phyloP scores from a whole-genome alignment of 345 rosid species.

The Gynandropsis gynandra region DNA sequence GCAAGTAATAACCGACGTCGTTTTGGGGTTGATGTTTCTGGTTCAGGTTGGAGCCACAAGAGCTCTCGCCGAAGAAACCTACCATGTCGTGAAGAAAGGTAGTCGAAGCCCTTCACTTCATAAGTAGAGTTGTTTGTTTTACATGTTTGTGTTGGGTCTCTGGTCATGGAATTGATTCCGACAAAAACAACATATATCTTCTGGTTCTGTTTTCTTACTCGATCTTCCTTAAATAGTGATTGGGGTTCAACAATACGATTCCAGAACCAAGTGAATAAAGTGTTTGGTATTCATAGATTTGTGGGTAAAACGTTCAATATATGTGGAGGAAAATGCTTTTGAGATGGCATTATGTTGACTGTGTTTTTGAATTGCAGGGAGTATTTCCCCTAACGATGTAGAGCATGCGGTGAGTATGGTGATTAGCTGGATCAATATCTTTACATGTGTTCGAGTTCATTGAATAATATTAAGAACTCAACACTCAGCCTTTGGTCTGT shows the following conservation, averaged over 20 bases:
- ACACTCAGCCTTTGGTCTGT: neutral
- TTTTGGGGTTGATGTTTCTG: neutral
- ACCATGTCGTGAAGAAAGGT: constrained; percentile 53
- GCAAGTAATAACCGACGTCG: constrained; percentile 1
- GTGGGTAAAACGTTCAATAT: neutral
- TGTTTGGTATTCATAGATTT: too few relatives aligned
- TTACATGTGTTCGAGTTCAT: neutral
- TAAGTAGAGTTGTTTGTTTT: neutral
- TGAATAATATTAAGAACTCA: neutral
- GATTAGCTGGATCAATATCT: constrained; percentile 13
- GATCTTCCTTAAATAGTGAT: too few relatives aligned
- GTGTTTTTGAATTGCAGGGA: constrained; percentile 38
- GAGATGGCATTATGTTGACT: constrained; percentile 1
- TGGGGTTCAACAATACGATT: too few relatives aligned
- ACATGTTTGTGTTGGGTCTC: neutral
- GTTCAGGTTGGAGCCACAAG: constrained; percentile 67
- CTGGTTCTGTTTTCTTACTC: too few relatives aligned
- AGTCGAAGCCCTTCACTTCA: constrained; percentile 2
- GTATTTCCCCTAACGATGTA: constrained; percentile 31
- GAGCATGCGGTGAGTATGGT: constrained; percentile 53
- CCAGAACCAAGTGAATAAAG: too few relatives aligned
- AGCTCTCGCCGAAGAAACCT: constrained; percentile 57
- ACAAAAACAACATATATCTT: neutral
- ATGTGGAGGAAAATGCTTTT: neutral
- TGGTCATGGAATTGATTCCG: neutral